Evolutionary conservation across 1,284 basidiomycete genomes (phyloP).

Genomic region (Melampsora medusae): DNA sequence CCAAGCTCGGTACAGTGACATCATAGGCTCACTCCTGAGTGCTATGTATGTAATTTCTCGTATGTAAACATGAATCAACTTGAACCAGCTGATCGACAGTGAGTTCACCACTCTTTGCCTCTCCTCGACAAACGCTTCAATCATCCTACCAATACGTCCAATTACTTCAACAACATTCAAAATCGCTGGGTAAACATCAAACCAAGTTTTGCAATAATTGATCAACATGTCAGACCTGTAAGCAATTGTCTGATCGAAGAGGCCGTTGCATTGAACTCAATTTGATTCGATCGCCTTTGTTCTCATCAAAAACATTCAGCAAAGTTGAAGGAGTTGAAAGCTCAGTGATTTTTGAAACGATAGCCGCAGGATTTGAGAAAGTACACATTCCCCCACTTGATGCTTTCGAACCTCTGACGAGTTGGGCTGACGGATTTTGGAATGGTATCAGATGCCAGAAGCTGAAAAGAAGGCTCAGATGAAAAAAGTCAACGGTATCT

Average conservation of each 20-base stretch:
- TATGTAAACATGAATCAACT: too few species aligned
- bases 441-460: constrained; percentile 17
- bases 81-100: too few species aligned
- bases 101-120: too few species aligned
- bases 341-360: constrained; percentile 11
- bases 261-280: neutral
- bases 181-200: too few species aligned
- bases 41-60: too few species aligned
- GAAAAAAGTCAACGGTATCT: constrained; percentile 67
- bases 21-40: too few species aligned
- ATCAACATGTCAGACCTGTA: constrained; percentile 7
- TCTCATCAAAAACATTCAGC: constrained; percentile 7
- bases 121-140: too few species aligned
- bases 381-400: neutral
- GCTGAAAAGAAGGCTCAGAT: constrained; percentile 31
- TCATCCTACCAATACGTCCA: too few species aligned
- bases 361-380: constrained; percentile 11
- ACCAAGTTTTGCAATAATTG: neutral
- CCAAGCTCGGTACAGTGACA: too few species aligned
- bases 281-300: neutral
- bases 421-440: neutral
- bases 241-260: neutral
- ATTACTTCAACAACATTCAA: too few species aligned
- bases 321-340: constrained; percentile 38
- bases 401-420: too few species aligned